Evolutionary conservation across 345 rosid species (phyloP), one percentile per base, ranked within the genome.

Genomic region (Melaleuca quinquenervia): DNA sequence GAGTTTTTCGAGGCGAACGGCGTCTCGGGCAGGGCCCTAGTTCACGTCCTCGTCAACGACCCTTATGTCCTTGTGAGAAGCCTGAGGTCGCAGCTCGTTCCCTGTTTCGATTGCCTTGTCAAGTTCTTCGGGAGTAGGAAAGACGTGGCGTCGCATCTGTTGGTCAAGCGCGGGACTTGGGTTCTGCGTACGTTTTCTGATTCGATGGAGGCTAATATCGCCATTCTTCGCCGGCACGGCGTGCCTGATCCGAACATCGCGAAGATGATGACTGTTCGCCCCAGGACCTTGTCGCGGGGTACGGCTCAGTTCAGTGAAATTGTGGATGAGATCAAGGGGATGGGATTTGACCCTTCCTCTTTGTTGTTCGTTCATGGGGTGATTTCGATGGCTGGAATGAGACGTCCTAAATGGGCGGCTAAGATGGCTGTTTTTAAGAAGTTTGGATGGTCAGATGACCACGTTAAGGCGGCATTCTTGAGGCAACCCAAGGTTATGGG

Each of bases 401-500:
- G 60, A 44, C 50, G 54, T 8, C 78, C 50, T 22, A 82, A 56
- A 52, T 60, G 84, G 84, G 84, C 60, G 9, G 41, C 87, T 11
- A 82, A 86, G 56, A 64, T 86, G 29, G 84, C 60, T 58, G 50
- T 82, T 32, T 52, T 86, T 36, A 86, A 86, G 84, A 82, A 86
- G 55, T 86, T 48, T 44, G 85, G 87, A 78, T 86, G 84, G 84
- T 1, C 74, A 13, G 87, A 86, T 6, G 36, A 51, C 18, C 84
- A 86, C 60, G 50, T 50, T 21, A 82, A 32, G 11, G 54, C 49
- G 62, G 62, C 51, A 54, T 82, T 86, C 32, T 70, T 86, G 52
- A 86, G 82, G 85, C 84, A 82, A 52, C 87, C 87, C 52, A 82
- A 55, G 54, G 44, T 86, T 51, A 86, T 82, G 87, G 87, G 54